Evolutionary conservation across 2,329 filamentous ascomycete species (phyloP), one percentile per base, ranked within the genome.

Genomic region (Cryphonectria nitschkei): DNA sequence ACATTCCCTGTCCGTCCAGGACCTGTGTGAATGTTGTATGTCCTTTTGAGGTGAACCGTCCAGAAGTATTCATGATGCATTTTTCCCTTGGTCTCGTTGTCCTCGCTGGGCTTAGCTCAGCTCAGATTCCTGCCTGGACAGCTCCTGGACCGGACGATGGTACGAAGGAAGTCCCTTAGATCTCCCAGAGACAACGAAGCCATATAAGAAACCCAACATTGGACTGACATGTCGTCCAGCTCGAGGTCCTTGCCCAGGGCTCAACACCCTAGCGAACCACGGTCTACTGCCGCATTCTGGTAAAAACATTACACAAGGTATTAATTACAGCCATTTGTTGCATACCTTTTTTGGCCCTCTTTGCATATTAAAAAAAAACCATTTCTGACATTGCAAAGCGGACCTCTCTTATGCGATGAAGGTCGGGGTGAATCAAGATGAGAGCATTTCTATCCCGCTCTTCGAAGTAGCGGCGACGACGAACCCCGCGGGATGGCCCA

Each of bases 261-360:
- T 69, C 34, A 71, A 67, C 62, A 69, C 63, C 2, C 41, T 71
- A 9, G 70, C 70, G n/a, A 71, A 71, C 46, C 70, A 71, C 22
- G 67, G 70, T n/a, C 63, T 71, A 2, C 54, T 71, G 7, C 70
- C 70, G 4, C 70, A 62, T 19, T 65, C 52, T 46, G 70, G 70
- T 4, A 65, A 54, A 41, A 69, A 71, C n/a, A 71, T 69, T 32
- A 71, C 70, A 8, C 66, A 71, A 41, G 52, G 62, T 65, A 65
- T 11, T 39, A 9, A 22, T 50, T 3, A 9, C 41, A 22, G 26
- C 9, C 19, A 61, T 37, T 22, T 13, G n/a, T 43, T 32, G 13
- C 26, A 6, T 1, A 16, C 13, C 3, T 64, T 16, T 29, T 37
- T 19, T 37, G 26, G 26, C 9, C 22, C 58, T 32, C 16, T 19